A percentile compares a stretch with the other conserved stretches of the same genome.
These are phyloP conservation scores for Neophaeococcomyces aloes DNA, from an alignment of 2,329 filamentous ascomycete genomes.

Conservation along the genomic window DNA sequence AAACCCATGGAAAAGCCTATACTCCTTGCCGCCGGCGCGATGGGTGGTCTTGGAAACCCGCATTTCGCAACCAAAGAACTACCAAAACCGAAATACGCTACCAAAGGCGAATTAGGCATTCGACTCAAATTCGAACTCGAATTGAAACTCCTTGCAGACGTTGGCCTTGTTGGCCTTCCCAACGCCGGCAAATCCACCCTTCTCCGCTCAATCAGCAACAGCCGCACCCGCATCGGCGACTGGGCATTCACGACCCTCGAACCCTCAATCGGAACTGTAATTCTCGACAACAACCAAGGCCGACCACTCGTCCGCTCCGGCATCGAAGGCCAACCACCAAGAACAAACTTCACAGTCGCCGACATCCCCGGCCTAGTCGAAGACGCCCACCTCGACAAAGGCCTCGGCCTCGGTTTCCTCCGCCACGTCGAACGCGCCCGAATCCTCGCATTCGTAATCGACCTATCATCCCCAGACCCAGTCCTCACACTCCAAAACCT, in stretches of 20 bases:
- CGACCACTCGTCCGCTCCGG: conserved; percentile 48
- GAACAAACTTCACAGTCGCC: conserved; percentile 81
- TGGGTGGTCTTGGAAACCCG: conserved; percentile 85
- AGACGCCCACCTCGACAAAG: conserved; percentile 82
- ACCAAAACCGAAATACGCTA: conserved; percentile 74
- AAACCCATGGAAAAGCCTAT: conserved; percentile 72
- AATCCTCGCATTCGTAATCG: conserved; percentile 86
- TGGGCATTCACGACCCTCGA: conserved; percentile 97
- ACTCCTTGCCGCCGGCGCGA: conserved; percentile 73
- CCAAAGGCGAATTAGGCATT: conserved; percentile 69
- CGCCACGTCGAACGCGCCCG: conserved; percentile 89
- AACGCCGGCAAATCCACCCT: conserved; percentile 96
- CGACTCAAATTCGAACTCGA: conserved; percentile 75
- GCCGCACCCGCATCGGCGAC: conserved; percentile 75
- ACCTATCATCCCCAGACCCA: conserved; percentile 69
- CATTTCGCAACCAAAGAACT: conserved; percentile 75
- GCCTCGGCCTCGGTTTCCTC: conserved; percentile 81
- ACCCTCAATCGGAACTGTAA: conserved; percentile 90
- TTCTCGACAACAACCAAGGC: conserved; percentile 77
- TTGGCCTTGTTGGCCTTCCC: conserved; percentile 85
- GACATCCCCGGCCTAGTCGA: conserved; percentile 93
- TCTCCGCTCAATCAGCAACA: conserved; percentile 75
- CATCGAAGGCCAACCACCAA: conserved; percentile 40
- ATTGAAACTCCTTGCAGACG: conserved; percentile 87
- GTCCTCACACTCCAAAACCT: conserved; percentile 67